phyloP scores from a whole-genome alignment of 1,284 basidiomycete genomes.

The Naganishia cerealis region DNA sequence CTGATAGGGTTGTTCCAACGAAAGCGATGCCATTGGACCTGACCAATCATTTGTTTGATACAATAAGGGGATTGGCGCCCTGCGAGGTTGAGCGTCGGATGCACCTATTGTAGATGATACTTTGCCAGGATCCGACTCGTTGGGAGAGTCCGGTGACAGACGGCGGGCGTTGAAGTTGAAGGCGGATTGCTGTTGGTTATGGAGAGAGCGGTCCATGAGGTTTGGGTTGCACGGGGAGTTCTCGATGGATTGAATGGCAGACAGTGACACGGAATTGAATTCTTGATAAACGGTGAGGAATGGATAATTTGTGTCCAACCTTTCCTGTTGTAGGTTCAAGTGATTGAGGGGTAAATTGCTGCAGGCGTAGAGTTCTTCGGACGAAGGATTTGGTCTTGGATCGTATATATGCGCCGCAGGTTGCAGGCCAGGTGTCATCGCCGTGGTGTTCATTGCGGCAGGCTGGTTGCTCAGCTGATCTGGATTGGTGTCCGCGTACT shows the following conservation, averaged over 20 bases:
- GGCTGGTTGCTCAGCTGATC: background rate
- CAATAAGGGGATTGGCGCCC: background rate
- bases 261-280: background rate
- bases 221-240: background rate
- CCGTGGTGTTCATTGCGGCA: background rate
- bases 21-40: constrained; percentile 3
- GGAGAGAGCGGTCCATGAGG: background rate
- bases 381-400: background rate
- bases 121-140: background rate
- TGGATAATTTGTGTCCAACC: background rate
- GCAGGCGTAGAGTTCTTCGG: background rate
- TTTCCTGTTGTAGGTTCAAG: background rate
- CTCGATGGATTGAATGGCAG: constrained; percentile 20
- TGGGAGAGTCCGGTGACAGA: background rate
- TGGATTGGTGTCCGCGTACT: background rate
- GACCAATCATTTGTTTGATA: background rate
- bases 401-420: constrained; percentile 21
- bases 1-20: constrained; percentile 14
- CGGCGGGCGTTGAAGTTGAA: background rate
- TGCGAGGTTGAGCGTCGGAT: background rate
- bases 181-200: background rate
- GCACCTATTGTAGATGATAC: background rate
- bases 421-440: background rate
- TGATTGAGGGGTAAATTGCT: background rate
- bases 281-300: constrained; percentile 9